Evolutionary conservation across 768 basidiomycete species (phyloP).

Genomic region (Trametes gibbosa): DNA sequence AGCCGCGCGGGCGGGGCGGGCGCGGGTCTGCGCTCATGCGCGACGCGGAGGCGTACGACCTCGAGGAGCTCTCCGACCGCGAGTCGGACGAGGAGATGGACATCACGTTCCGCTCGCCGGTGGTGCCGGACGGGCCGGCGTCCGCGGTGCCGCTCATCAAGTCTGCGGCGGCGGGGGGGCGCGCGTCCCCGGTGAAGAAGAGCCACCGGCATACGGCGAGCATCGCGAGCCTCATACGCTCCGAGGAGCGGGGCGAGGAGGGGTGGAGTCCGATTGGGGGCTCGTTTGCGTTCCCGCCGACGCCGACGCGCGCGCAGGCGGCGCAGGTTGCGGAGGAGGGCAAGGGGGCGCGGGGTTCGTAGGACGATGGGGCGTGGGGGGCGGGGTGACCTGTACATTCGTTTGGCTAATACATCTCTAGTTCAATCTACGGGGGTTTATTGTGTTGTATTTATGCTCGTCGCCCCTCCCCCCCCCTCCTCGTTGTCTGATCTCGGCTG

Average conservation of each 20-base stretch:
- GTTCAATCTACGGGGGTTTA: neutral
- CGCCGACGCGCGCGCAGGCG: conserved; percentile 23
- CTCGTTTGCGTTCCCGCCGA: conserved; percentile 51
- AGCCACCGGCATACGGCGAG: conserved; percentile 79
- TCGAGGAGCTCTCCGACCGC: conserved; percentile 43
- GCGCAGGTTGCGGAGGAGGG: conserved; percentile 6
- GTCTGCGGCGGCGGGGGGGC: conserved; percentile 20
- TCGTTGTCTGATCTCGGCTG: too few relatives aligned
- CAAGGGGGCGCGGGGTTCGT: conserved; percentile 10
- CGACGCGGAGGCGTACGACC: conserved; percentile 54
- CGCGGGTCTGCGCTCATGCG: conserved; percentile 32
- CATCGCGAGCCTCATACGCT: conserved; percentile 77
- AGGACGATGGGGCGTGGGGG: neutral
- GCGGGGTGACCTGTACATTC: conserved; percentile 3
- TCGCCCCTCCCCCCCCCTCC: too few relatives aligned
- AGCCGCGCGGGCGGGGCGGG: conserved; percentile 37
- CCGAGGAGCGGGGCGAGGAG: conserved; percentile 76
- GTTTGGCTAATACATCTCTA: conserved; percentile 5
- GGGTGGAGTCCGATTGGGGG: conserved; percentile 76
- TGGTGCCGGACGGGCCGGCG: conserved; percentile 33
- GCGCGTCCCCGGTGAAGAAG: conserved; percentile 31
- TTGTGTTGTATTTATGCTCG: neutral
- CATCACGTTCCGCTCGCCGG: conserved; percentile 70
- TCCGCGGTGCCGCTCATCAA: conserved; percentile 38
- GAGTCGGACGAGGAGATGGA: conserved; percentile 65